phyloP scores from a whole-genome alignment of 768 basidiomycete genomes.

The Boletus rufocinnamomeus region DNA sequence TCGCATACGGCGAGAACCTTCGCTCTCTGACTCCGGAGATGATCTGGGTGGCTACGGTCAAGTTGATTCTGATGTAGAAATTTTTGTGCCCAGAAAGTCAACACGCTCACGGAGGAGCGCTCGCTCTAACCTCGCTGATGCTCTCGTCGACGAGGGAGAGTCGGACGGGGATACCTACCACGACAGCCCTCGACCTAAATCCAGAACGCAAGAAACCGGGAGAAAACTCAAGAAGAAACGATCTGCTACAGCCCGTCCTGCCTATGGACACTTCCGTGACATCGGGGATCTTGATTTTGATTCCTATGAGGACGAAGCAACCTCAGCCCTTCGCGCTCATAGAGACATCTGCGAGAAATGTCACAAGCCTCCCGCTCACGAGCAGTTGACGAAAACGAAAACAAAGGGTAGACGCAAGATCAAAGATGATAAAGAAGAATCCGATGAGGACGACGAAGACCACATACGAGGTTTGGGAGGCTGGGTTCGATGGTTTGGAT shows the following conservation, averaged over 20 bases:
- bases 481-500: constrained; percentile 78
- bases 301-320: constrained; percentile 56
- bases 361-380: constrained; percentile 57
- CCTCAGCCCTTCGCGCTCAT: constrained; percentile 57
- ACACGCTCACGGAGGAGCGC: constrained; percentile 45
- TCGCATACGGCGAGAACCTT: constrained; percentile 26
- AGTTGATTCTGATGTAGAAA: constrained; percentile 29
- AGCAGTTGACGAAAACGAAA: constrained; percentile 47
- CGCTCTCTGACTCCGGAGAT: constrained; percentile 39
- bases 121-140: constrained; percentile 39
- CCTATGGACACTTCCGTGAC: constrained; percentile 49
- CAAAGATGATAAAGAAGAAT: constrained; percentile 47
- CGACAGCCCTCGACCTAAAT: constrained; percentile 27
- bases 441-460: constrained; percentile 53
- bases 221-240: constrained; percentile 33
- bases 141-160: constrained; percentile 27
- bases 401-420: constrained; percentile 44
- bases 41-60: constrained; percentile 43
- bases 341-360: constrained; percentile 74
- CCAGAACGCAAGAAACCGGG: constrained; percentile 1
- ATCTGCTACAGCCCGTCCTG: constrained; percentile 43
- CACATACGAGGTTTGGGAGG: constrained; percentile 60
- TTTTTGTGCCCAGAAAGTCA: constrained; percentile 44
- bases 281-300: constrained; percentile 44
- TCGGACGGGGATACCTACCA: constrained; percentile 38